phyloP scores from a whole-genome alignment of 108 stramenopile species.

The Skeletonema menzelii region DNA sequence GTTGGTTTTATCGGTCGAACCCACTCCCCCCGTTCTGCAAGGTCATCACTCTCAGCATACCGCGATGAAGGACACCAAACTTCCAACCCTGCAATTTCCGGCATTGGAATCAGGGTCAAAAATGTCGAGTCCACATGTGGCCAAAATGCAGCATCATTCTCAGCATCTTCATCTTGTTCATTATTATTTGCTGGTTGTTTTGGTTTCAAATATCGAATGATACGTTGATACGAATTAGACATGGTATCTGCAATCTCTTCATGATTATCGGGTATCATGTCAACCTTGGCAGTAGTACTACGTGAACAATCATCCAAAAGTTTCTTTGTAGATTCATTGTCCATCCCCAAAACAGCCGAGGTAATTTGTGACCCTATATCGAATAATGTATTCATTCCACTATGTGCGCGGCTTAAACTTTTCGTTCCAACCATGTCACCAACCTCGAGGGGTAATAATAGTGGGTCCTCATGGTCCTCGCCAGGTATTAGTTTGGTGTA shows the following conservation, averaged over 20 bases:
- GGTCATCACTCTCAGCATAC: not conserved
- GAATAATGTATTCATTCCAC: constrained; percentile 36
- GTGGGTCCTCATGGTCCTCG: not conserved
- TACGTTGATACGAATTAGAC: constrained; percentile 42
- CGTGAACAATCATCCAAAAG: constrained; percentile 35
- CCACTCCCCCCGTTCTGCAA: constrained; percentile 27
- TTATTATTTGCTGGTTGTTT: constrained; percentile 1
- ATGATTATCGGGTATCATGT: not conserved
- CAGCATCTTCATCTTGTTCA: not conserved
- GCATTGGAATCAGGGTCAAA: constrained; percentile 47
- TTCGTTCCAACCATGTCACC: constrained; percentile 23
- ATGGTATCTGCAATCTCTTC: constrained; percentile 2
- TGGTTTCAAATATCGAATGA: constrained; percentile 45
- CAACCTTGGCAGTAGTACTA: not conserved
- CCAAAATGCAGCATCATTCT: constrained; percentile 19
- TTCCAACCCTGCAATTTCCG: constrained; percentile 41
- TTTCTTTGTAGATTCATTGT: constrained; percentile 19
- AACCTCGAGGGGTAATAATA: constrained; percentile 29
- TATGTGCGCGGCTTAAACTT: constrained; percentile 23
- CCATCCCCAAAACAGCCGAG: constrained; percentile 40
- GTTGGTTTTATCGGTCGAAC: constrained; percentile 28
- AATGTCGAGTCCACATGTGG: constrained; percentile 45
- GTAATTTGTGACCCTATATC: constrained; percentile 46
- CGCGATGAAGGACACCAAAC: constrained; percentile 38
- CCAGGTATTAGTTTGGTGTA: constrained; percentile 17